Conservation (phyloP, 441 rosid species). For the Erodium texanum region DNA sequence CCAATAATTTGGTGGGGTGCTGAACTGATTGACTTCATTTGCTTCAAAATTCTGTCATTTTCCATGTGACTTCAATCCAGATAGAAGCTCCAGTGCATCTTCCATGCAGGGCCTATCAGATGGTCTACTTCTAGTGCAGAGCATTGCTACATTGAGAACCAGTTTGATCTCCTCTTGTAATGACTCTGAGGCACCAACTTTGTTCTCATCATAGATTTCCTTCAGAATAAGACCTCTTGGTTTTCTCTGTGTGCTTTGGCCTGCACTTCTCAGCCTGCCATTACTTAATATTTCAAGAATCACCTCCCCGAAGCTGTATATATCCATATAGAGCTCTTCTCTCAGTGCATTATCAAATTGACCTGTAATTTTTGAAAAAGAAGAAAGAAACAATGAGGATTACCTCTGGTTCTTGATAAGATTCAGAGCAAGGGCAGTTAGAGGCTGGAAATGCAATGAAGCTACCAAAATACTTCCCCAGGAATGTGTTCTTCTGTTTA, state of each 20-base stretch:
- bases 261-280: constrained; percentile 45
- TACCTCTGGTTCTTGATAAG: not conserved
- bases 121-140: constrained; percentile 49
- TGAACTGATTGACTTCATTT: constrained; percentile 26
- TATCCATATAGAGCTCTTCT: constrained; percentile 46
- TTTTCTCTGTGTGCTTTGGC: constrained; percentile 37
- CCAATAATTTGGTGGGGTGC: too few species aligned
- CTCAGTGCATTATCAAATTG: constrained; percentile 26
- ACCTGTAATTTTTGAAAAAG: constrained; percentile 29
- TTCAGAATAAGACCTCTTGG: constrained; percentile 47
- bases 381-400: not conserved
- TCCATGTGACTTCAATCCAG: constrained; percentile 27
- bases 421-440: not conserved
- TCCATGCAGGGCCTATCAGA: constrained; percentile 50
- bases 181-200: constrained; percentile 26
- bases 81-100: constrained; percentile 59
- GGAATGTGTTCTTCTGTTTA: not conserved
- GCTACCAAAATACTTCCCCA: not conserved
- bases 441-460: not conserved
- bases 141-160: constrained; percentile 62
- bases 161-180: constrained; percentile 42
- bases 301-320: constrained; percentile 70
- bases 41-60: constrained; percentile 21
- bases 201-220: constrained; percentile 48
- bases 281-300: constrained; percentile 55